phyloP scores from a whole-genome alignment of 2,329 filamentous ascomycete species.

The Pseudopyricularia cyperi region DNA sequence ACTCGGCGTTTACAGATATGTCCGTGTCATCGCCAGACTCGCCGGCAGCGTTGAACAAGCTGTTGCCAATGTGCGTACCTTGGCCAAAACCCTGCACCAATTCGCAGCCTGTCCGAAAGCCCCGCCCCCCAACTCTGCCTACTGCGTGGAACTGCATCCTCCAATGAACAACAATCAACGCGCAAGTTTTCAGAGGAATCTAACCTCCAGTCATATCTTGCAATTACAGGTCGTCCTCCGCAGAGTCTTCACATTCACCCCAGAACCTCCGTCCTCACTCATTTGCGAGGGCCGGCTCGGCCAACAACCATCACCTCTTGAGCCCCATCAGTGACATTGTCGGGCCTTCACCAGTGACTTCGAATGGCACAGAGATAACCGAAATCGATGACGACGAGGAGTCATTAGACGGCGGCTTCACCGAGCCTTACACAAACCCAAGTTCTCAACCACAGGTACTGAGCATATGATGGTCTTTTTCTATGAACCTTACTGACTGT shows the following conservation, averaged over 20 bases:
- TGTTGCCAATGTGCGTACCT: conserved; percentile 36
- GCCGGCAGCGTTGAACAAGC: conserved; percentile 28
- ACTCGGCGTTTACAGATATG: conserved; percentile 39
- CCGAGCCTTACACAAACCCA: not conserved
- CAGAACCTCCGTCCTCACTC: conserved; percentile 38
- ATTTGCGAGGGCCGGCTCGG: conserved; percentile 32
- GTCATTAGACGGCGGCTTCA: not conserved
- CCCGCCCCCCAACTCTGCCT: not conserved
- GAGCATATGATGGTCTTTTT: not conserved
- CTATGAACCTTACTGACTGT: not conserved
- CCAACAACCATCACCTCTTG: conserved; percentile 31
- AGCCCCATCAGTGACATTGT: conserved; percentile 57
- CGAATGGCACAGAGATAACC: conserved; percentile 69
- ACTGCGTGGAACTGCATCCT: not conserved
- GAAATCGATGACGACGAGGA: conserved; percentile 66
- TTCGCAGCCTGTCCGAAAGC: not conserved
- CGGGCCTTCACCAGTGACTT: conserved; percentile 74
- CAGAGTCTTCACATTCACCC: conserved; percentile 19
- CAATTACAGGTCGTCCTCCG: conserved; percentile 23
- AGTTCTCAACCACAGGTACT: conserved; percentile 19
- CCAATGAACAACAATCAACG: not conserved
- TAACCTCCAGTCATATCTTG: conserved; percentile 9
- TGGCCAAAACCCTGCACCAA: not conserved
- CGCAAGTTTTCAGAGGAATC: not conserved
- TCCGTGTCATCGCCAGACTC: conserved; percentile 40